A percentile compares a stretch with the other conserved stretches of the same genome.
Evolutionary conservation across 2,329 filamentous ascomycete species (phyloP).

Genomic region (Ceratocystis cubensis): DNA sequence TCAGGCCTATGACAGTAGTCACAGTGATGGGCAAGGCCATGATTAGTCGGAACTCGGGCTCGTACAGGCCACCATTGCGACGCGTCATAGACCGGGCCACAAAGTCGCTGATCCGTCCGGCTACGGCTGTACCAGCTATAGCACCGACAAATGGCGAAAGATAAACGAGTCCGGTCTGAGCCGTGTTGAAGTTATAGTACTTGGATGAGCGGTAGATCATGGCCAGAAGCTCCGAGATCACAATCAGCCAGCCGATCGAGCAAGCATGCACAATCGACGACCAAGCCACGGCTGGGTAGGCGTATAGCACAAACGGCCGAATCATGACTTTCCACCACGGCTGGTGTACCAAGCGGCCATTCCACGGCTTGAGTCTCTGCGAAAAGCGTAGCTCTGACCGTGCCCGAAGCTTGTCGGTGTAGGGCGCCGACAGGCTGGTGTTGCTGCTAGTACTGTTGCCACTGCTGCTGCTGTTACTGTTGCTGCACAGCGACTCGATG

Average conservation of each 20-base stretch:
- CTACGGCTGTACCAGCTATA: constrained; percentile 80
- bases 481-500: constrained; percentile 12
- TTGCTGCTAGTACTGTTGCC: not conserved
- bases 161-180: constrained; percentile 78
- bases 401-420: constrained; percentile 58
- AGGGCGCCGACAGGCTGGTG: constrained; percentile 30
- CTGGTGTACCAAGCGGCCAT: constrained; percentile 65
- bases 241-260: constrained; percentile 71
- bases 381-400: constrained; percentile 57
- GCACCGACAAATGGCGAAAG: constrained; percentile 82
- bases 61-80: constrained; percentile 84
- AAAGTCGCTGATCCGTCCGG: constrained; percentile 74
- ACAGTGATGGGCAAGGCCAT: constrained; percentile 75
- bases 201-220: constrained; percentile 59
- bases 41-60: constrained; percentile 81
- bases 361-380: constrained; percentile 63
- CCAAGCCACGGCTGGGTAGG: constrained; percentile 85
- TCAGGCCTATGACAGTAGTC: constrained; percentile 70
- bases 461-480: not conserved
- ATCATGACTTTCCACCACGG: constrained; percentile 66
- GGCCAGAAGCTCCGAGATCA: constrained; percentile 77
- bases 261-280: constrained; percentile 72
- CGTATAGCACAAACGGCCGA: constrained; percentile 73
- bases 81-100: constrained; percentile 72
- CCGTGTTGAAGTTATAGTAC: constrained; percentile 66